phyloP scores from a whole-genome alignment of 2,329 filamentous ascomycete species.

The Atkinsonella texensis region DNA sequence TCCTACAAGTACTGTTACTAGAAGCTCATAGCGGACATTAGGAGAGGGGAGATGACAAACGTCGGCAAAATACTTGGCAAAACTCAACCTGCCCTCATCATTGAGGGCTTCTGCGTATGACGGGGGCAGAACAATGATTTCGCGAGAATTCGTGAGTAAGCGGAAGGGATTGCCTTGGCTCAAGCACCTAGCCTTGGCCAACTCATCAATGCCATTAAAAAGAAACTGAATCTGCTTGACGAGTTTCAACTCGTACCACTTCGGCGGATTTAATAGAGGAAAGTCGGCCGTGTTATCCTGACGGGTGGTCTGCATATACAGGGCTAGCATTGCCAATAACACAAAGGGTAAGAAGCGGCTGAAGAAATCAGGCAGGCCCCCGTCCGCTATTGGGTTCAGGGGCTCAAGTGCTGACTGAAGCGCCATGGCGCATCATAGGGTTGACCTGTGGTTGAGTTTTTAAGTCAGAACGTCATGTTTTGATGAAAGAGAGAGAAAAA shows the following conservation, averaged over 20 bases:
- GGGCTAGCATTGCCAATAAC: conserved; percentile 34
- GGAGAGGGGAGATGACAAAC: not conserved
- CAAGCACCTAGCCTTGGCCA: conserved; percentile 3
- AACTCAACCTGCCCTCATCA: conserved; percentile 5
- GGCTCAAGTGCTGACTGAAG: not conserved
- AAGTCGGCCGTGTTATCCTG: not conserved
- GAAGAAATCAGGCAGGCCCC: conserved; percentile 7
- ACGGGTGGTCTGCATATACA: not conserved
- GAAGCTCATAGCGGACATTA: not conserved
- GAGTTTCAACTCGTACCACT: conserved; percentile 7
- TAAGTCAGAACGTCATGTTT: not conserved
- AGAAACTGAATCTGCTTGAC: conserved; percentile 5
- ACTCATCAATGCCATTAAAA: conserved; percentile 5
- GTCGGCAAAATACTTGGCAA: conserved; percentile 8
- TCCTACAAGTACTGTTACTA: conserved; percentile 2
- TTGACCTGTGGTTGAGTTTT: not conserved
- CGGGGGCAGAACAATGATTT: conserved; percentile 7
- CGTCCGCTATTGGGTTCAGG: not conserved
- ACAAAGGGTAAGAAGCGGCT: conserved; percentile 30
- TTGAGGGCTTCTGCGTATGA: conserved; percentile 6
- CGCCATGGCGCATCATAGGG: not conserved
- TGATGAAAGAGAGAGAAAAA: too few species aligned
- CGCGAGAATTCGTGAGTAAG: conserved; percentile 8
- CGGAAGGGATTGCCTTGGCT: conserved; percentile 5
- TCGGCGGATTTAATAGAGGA: conserved; percentile 4